Evolutionary conservation across 2,329 filamentous ascomycete genomes (phyloP).

Genomic region (Cordyceps farinosa): DNA sequence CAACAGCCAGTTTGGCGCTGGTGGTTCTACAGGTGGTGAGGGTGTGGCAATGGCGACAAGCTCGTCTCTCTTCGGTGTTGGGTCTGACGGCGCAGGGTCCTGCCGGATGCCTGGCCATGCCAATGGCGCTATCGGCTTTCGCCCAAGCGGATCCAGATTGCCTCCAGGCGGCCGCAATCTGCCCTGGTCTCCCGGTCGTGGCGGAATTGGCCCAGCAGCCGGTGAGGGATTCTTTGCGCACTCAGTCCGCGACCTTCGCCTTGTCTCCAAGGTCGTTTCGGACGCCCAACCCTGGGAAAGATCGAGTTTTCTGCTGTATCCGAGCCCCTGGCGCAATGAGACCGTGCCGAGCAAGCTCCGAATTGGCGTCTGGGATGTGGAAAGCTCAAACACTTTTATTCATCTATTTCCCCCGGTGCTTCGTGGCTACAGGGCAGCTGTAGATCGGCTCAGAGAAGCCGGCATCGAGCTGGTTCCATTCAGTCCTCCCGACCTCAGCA

Average conservation of each 20-base stretch:
- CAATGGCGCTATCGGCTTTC: slow-evolving; percentile 7
- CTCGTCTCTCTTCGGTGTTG: slow-evolving; percentile 3
- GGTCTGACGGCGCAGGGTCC: slow-evolving; percentile 2
- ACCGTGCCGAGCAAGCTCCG: not conserved
- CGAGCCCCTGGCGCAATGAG: not conserved
- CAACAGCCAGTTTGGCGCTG: slow-evolving; percentile 7
- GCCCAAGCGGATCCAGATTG: slow-evolving; percentile 1
- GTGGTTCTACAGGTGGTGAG: slow-evolving; percentile 3
- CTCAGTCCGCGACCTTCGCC: not conserved
- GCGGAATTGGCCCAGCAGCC: not conserved
- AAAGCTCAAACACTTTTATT: slow-evolving; percentile 22
- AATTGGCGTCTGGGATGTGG: slow-evolving; percentile 19
- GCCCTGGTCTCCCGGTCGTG: not conserved
- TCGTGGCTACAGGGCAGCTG: not conserved
- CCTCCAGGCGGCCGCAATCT: not conserved
- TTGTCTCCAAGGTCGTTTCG: not conserved
- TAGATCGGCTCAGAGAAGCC: not conserved
- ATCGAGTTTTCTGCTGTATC: not conserved
- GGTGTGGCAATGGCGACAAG: not conserved
- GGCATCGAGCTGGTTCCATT: slow-evolving; percentile 1
- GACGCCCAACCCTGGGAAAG: not conserved
- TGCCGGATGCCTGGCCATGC: slow-evolving; percentile 7
- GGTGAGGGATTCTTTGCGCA: not conserved
- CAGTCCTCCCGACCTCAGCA: not conserved
- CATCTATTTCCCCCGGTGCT: slow-evolving; percentile 18